Percentiles rank a stretch among this genome's conserved stretches.
These are phyloP conservation scores for Lolium rigidum DNA, from an alignment of 176 grass and related monocot genomes.

Conservation along the genomic window DNA sequence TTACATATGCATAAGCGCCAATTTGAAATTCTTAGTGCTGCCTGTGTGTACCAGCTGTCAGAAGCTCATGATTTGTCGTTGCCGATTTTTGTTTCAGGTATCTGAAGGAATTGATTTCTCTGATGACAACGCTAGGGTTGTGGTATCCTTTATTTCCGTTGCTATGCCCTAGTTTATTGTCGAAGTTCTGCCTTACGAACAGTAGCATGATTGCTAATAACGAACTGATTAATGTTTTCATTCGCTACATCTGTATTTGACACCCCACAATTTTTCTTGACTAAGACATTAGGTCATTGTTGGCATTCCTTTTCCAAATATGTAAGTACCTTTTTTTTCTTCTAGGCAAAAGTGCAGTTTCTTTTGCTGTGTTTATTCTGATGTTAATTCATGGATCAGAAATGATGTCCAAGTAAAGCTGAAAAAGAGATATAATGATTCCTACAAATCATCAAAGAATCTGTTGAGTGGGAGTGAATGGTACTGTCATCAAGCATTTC, in stretches of 20 bases:
- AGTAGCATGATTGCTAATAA: conserved; percentile 11
- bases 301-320: conserved; percentile 98
- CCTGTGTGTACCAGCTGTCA: conserved; percentile 27
- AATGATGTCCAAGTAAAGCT: conserved; percentile 90
- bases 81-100: conserved; percentile 65
- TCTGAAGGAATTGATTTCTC: conserved; percentile 98
- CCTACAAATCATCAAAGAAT: conserved; percentile 80
- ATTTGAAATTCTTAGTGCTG: conserved; percentile 20
- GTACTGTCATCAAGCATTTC: conserved; percentile 99
- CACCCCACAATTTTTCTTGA: conserved; percentile 70
- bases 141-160: conserved; percentile 86
- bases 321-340: conserved; percentile 57
- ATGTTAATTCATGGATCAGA: conserved; percentile 61
- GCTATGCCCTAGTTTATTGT: conserved; percentile 8
- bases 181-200: not conserved
- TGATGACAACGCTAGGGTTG: conserved; percentile 94
- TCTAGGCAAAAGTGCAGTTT: conserved; percentile 25
- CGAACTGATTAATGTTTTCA: conserved; percentile 23
- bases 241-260: conserved; percentile 15
- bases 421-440: conserved; percentile 95
- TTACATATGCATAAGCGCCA: conserved; percentile 21
- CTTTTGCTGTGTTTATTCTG: conserved; percentile 17
- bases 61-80: conserved; percentile 43
- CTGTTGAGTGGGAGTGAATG: conserved; percentile 93
- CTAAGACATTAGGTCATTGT: conserved; percentile 85